These are phyloP conservation scores for Talaromyces proteolyticus DNA, from an alignment of 495 filamentous ascomycete species.

Conservation along the genomic window DNA sequence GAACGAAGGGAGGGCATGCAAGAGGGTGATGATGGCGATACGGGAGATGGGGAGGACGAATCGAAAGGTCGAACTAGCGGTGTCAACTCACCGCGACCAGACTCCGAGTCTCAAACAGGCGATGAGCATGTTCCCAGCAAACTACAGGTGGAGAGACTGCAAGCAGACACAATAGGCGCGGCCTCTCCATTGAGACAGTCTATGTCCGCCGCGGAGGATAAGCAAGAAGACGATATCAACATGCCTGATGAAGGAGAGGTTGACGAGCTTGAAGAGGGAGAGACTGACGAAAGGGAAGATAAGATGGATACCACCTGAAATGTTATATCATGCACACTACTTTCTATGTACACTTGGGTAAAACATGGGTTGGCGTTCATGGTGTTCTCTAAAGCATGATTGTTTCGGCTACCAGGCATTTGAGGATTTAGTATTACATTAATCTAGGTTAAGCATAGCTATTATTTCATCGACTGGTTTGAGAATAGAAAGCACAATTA, in stretches of 20 bases:
- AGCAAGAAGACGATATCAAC: slow-evolving; percentile 45
- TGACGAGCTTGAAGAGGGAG: slow-evolving; percentile 42
- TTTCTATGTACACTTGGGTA: too few relatives aligned
- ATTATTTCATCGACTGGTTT: slow-evolving; percentile 6
- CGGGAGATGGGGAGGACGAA: slow-evolving; percentile 46
- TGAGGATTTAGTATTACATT: slow-evolving; percentile 9
- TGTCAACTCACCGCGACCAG: slow-evolving; percentile 62
- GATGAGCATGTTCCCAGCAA: slow-evolving; percentile 44
- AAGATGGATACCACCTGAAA: slow-evolving; percentile 59
- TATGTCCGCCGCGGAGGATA: slow-evolving; percentile 22
- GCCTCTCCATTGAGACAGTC: slow-evolving; percentile 38
- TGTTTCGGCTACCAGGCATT: slow-evolving; percentile 6
- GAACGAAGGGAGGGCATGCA: slow-evolving; percentile 74
- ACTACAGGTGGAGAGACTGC: slow-evolving; percentile 28
- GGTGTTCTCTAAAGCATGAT: slow-evolving; percentile 11
- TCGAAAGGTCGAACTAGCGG: slow-evolving; percentile 46
- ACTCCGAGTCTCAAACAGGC: slow-evolving; percentile 38
- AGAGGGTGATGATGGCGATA: slow-evolving; percentile 66
- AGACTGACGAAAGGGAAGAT: slow-evolving; percentile 44
- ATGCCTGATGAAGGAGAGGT: slow-evolving; percentile 65
- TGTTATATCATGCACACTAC: slow-evolving; percentile 18
- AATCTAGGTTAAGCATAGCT: neutral
- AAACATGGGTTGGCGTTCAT: slow-evolving; percentile 20
- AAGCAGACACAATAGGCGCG: slow-evolving; percentile 17
- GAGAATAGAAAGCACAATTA: slow-evolving; percentile 12